phyloP scores from a whole-genome alignment of 805 yeast genomes.

The Cyberlindnera petersonii region DNA sequence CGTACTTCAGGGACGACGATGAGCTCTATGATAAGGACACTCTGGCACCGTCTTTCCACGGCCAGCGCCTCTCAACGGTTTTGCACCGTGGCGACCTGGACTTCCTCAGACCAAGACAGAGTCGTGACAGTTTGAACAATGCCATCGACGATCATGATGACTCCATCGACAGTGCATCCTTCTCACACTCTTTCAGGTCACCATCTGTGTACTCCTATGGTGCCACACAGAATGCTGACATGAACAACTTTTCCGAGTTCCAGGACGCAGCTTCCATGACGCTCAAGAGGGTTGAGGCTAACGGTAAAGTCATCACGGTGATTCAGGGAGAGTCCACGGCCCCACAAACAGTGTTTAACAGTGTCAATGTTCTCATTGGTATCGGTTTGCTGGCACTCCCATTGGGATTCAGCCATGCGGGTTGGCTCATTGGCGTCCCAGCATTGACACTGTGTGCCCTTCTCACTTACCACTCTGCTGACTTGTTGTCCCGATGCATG shows the following conservation, averaged over 20 bases:
- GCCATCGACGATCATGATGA: slow-evolving; percentile 32
- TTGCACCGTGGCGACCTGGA: slow-evolving; percentile 28
- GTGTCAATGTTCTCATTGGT: slow-evolving; percentile 73
- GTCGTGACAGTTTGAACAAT: slow-evolving; percentile 15
- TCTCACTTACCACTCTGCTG: slow-evolving; percentile 75
- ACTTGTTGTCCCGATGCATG: slow-evolving; percentile 66
- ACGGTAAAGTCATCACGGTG: slow-evolving; percentile 68
- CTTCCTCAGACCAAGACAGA: slow-evolving; percentile 20
- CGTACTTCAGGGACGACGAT: slow-evolving; percentile 61
- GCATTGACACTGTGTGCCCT: slow-evolving; percentile 57
- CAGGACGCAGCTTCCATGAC: slow-evolving; percentile 48
- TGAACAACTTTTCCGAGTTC: slow-evolving; percentile 45
- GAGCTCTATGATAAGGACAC: slow-evolving; percentile 66
- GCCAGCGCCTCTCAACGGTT: slow-evolving; percentile 61
- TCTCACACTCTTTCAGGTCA: slow-evolving; percentile 28
- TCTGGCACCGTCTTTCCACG: slow-evolving; percentile 59
- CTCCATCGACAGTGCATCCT: slow-evolving; percentile 38
- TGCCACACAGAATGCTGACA: slow-evolving; percentile 30
- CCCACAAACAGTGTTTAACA: slow-evolving; percentile 72
- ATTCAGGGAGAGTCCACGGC: slow-evolving; percentile 80
- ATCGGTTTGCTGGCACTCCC: slow-evolving; percentile 75
- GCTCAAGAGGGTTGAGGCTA: slow-evolving; percentile 63
- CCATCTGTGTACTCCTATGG: slow-evolving; percentile 32
- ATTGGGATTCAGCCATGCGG: slow-evolving; percentile 62
- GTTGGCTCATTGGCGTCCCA: slow-evolving; percentile 67